Evolutionary conservation across 306 rosid genomes (phyloP), one percentile per base, ranked within the genome.

Genomic region (Mucuna pruriens): DNA sequence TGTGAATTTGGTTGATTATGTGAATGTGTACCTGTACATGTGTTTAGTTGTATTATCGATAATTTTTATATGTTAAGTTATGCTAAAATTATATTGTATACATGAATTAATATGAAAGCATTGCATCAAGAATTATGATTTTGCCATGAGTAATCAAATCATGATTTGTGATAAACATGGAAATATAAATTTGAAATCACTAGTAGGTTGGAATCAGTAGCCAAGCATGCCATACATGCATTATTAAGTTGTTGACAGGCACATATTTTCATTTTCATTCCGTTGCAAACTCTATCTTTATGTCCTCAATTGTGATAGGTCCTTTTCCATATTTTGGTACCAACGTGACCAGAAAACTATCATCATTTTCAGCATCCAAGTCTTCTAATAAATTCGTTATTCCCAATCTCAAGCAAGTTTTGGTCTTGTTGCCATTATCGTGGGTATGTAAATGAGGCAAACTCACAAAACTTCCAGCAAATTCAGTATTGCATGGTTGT

Each of bases 381-480:
- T 93, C 94, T 62, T 93, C 92, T 82, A 93, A 73, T 86, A 88
- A 16, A 31, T 91, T 91, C 0, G 85, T 69, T 20, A 93, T 2
- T 51, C 89, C 97, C 9, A 93, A 22, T 20, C 72, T 90, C 13
- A 90, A 58, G 7, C 17, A 1, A 1, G 96, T 93, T 0, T 31
- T 70, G 1, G 51, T 17, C 49, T 74, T 87, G 81, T 4, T 60
- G 7, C n/a, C n/a, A n/a, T 82, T 82, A 6, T 22, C 13, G n/a
- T 54, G 66, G 15, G 13, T 5, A 8, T 55, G 88, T 19, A 51
- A 58, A 54, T 93, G 97, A 0, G 94, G 91, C 29, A 91, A 85
- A 17, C 62, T 93, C 76, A 93, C 94, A 79, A 90, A 93, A 69
- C 97, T 91, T 0, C 96, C 97, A 0, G 91, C 96, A 65, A 87